Conservation (phyloP, 2,329 filamentous ascomycete genomes). For the Diaporthe australafricana region DNA sequence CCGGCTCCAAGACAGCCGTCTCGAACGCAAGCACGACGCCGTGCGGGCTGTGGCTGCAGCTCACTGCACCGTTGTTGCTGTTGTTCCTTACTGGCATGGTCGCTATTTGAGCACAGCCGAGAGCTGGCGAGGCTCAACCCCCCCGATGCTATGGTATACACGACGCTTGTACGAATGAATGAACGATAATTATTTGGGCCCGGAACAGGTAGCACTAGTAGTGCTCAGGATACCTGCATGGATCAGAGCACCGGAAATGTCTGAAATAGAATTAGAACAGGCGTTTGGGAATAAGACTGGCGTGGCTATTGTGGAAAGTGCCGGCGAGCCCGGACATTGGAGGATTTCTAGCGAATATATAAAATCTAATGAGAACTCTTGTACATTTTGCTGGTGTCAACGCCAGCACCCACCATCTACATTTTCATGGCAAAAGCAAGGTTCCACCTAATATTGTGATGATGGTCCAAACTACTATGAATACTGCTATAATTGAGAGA, state of each 20-base stretch:
- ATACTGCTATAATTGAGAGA: neutral
- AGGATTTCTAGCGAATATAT: neutral
- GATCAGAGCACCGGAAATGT: neutral
- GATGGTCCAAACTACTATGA: neutral
- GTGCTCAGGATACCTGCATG: neutral
- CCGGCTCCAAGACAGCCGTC: slow-evolving; percentile 7
- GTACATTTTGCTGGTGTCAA: neutral
- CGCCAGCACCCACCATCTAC: neutral
- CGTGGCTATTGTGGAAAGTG: neutral
- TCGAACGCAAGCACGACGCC: neutral
- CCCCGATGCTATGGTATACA: neutral
- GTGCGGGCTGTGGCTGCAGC: neutral
- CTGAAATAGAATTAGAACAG: neutral
- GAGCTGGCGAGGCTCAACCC: neutral
- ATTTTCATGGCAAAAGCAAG: neutral
- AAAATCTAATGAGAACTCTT: slow-evolving; percentile 16
- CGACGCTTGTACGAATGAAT: slow-evolving; percentile 25
- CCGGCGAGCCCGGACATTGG: neutral
- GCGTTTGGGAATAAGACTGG: neutral
- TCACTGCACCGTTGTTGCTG: neutral
- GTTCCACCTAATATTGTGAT: neutral
- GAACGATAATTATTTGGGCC: neutral
- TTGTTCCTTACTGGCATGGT: slow-evolving; percentile 15
- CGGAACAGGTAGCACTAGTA: neutral
- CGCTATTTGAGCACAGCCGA: neutral